Evolutionary conservation across 2,329 filamentous ascomycete genomes (phyloP), one percentile per base, ranked within the genome.

Genomic region (Neopestalotiopsis rosae): DNA sequence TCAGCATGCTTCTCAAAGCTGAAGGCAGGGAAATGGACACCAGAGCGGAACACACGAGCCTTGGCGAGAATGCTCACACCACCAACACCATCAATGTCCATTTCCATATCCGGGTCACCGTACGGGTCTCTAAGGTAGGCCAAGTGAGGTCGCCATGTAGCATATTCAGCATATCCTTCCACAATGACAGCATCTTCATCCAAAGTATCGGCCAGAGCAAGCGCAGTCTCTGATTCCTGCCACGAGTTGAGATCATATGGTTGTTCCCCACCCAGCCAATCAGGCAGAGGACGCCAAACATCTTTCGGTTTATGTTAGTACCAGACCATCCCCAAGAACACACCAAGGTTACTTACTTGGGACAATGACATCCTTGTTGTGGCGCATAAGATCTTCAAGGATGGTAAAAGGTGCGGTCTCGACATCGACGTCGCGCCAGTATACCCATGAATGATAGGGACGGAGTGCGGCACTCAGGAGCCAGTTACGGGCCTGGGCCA

Each of bases 141-240:
- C 77, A 99, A 86, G 87, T 99, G 96, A 57, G 96, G 96, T 72
- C 96, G 88, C 96, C 96, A 99, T 1, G 96, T 99, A 24, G 96
- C 96, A 79, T 99, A 99, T 83, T 99, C 96, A 69, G 96, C 96
- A 78, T 99, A 99, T 20, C 96, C 96, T 81, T 99, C 96, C 4
- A 99, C 96, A 81, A 99, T 99, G 52, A 99, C 96, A 4, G 96
- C 96, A 79, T 99, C 96, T 79, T 99, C 96, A 73, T 99, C 96
- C 4, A 99, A 87, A 0, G 94, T 97, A 72, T 99, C 95, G 12
- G 96, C 96, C 49, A 99, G 87, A 9, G 94, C 94, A 66, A 99
- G 86, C 0, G 96, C 96, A 0, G 96, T 99, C 78, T 99, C 97
- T 0, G 96, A 99, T 81, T 99, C 96, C 81, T 99, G 96, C 96